Base-by-base conservation (phyloP, 2,329 filamentous ascomycete species). In the Xylaria sp. region DNA sequence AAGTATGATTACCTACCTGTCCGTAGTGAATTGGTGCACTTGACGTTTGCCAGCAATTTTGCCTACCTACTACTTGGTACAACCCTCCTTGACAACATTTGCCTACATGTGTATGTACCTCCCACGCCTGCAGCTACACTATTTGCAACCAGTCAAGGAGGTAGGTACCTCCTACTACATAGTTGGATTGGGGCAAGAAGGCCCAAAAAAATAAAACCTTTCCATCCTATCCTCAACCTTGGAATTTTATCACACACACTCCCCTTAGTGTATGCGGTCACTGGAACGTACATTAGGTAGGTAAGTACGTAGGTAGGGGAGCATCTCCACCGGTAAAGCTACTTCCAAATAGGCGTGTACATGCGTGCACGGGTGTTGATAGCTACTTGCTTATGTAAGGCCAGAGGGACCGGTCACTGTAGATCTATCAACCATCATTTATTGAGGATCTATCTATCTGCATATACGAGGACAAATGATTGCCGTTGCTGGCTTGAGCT, bases 331-430 rank as follows among this genome's bases (percentile, higher is more conserved):
- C 41, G 34, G 46, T 51, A 55, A 37, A 31, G 13, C 41, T n/a
- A 31, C 20, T 12, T 50, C 41, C 41, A n/a, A 46, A 46, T 46
- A n/a, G 41, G 41, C 18, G 15, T 18, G 41, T 46, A 18, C 7
- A 7, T 46, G 15, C 18, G 15, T 46, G 41, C 18, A n/a, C 18
- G 41, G 5, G 23, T 50, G 7, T 50, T 48, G n/a, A n/a, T 23
- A n/a, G 20, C 13, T 23, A 25, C 48, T 25, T 25, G 54, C 54
- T 56, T 56, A 56, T 41, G 54, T 56, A 56, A 56, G 34, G 31
- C 2, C 13, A 56, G 54, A 56, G 9, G 48, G 12, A 9, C 20
- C 9, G 7, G 34, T 37, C 34, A 37, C 34, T 37, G 34, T 9
- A 37, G 34, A 37, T 37, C 10, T 37, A 37, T 37, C 28, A 5